Evolutionary conservation across 768 basidiomycete genomes (phyloP), one percentile per base, ranked within the genome.

Genomic region (Pluteus cervinus): DNA sequence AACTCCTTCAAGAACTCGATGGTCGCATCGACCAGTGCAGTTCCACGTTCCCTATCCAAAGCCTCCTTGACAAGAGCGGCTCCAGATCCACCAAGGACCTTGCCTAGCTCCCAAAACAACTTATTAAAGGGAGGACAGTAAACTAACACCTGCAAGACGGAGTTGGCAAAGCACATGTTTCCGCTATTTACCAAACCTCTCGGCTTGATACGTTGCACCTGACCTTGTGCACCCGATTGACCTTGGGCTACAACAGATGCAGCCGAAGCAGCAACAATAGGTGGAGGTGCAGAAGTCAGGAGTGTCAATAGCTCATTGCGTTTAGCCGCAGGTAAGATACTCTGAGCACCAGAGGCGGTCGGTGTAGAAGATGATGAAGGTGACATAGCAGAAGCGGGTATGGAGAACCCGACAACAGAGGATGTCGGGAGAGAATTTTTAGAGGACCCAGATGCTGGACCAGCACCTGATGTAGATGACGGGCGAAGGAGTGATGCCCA

Each of bases 131-230:
- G 88, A n/a, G 75, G 71, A 49, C 85, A 90, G 58, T 91, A 94
- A 1, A 93, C 75, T 20, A 99, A 69, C 2, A 86, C 77, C 63
- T 98, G 94, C 21, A 99, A 65, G 16, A 97, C 86, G 0, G 91
- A 80, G 51, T 97, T 99, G 20, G 92, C 92, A 54, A 97, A 99
- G 57, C 94, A 99, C 81, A 97, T 82, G 60, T 99, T 99, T 1
- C 94, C 93, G 2, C 78, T 84, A 59, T 99, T 99, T 48, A 98
- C 70, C 33, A 99, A 63, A 4, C 94, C 94, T 10, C 93, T 70
- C 1, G 88, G 78, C 5, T 69, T 65, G 23, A 87, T 73, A 33
- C n/a, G n/a, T n/a, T 56, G 59, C 34, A 47, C 35, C 14, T 37
- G 16, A 8, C 41, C 23, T 16, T 12, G 23, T n/a, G 45, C 28